phyloP scores from a whole-genome alignment of 768 basidiomycete species.

The Termitomyces sp. region DNA sequence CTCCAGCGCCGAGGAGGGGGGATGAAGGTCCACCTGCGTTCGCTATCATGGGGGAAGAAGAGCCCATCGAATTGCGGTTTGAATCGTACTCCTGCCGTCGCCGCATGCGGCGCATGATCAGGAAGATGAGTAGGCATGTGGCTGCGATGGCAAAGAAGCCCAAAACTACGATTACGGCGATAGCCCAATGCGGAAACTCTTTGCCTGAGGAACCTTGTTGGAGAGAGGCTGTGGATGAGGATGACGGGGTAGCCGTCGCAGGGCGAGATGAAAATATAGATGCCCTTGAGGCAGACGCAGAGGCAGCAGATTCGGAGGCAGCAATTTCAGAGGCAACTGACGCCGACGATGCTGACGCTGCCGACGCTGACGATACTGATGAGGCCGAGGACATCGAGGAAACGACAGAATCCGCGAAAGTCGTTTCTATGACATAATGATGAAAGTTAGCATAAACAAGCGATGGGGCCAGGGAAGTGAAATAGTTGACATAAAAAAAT shows the following conservation, averaged over 20 bases:
- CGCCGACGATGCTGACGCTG: constrained; percentile 45
- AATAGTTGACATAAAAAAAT: neutral
- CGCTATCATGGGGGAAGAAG: constrained; percentile 81
- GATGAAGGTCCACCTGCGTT: constrained; percentile 39
- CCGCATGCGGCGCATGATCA: constrained; percentile 69
- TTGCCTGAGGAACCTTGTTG: constrained; percentile 36
- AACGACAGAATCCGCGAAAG: constrained; percentile 62
- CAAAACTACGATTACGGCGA: constrained; percentile 84
- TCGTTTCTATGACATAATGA: constrained; percentile 55
- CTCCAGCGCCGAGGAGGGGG: constrained; percentile 29
- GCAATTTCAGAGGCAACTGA: constrained; percentile 23
- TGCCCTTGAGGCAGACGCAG: constrained; percentile 24
- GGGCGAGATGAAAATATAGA: constrained; percentile 8
- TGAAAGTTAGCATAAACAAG: neutral
- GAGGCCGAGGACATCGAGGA: constrained; percentile 46
- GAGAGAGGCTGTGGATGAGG: constrained; percentile 34
- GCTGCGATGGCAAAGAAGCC: constrained; percentile 81
- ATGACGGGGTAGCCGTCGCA: constrained; percentile 6
- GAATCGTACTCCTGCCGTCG: constrained; percentile 42
- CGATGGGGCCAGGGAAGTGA: neutral
- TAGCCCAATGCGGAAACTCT: constrained; percentile 84
- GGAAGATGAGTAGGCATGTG: constrained; percentile 62
- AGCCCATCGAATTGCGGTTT: constrained; percentile 74
- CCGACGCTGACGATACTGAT: constrained; percentile 36
- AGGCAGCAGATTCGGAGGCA: neutral